Evolutionary conservation across 2,329 filamentous ascomycete species (phyloP), one percentile per base, ranked within the genome.

Genomic region (Coleophoma cylindrospora): DNA sequence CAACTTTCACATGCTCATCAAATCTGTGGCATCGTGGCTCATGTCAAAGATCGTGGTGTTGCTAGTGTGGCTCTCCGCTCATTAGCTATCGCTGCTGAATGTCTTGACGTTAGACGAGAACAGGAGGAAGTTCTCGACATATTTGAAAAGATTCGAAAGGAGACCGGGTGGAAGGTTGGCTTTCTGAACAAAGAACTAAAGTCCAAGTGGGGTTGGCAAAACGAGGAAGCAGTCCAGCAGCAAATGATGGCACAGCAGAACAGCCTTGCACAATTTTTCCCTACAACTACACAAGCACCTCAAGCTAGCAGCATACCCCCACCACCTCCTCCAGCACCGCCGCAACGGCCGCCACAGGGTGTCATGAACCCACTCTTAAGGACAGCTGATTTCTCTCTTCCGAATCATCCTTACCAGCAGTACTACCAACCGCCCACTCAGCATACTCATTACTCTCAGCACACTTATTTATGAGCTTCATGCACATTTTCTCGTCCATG

Each of bases 21-120:
- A 64, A 86, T 95, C 21, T 96, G 91, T 64, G 92, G 92, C 13
- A 95, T 97, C 54, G 84, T 89, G 21, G 88, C 89, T 2, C 90
- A 95, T 64, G 83, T 86, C 47, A 88, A 91, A 61, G 90, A 95
- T 64, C 77, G 81, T 22, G 89, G 88, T 27, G 83, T 96, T 33
- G 83, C 87, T 10, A 87, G 82, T 45, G 84, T 95, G 10, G 89
- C 89, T 2, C 81, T 94, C 37, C 86, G 87, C 10, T 90, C 87
- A 34, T 75, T 96, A 7, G 83, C 85, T 37, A 86, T 94, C 49
- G 89, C 89, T 2, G 86, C 86, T 7, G 82, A 87, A 59, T 84
- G 84, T 46, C 74, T 97, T 4, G 81, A 79, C 0, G 76, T 83
- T 47, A 75, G 77, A 4, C 73, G 77, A 27, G 87, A 96, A 57